Evolutionary conservation across 352 stramenopile genomes (phyloP).

Genomic region (Globisporangium recalcitrans): DNA sequence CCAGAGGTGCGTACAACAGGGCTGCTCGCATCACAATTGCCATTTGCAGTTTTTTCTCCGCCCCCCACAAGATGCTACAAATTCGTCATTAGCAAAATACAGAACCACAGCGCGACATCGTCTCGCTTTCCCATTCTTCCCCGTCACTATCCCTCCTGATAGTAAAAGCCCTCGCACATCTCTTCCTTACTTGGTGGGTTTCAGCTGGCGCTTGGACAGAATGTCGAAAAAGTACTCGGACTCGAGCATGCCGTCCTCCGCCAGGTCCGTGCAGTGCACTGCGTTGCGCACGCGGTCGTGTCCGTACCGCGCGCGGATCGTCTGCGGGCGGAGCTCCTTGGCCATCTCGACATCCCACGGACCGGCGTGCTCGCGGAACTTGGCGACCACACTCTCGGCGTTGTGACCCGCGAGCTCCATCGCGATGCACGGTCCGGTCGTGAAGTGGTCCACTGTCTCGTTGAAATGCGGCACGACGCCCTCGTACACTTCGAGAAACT

Average conservation of each 20-base stretch:
- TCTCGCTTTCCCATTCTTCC: neutral
- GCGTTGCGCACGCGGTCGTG: slow-evolving; percentile 85
- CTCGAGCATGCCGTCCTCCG: slow-evolving; percentile 88
- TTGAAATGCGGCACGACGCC: slow-evolving; percentile 90
- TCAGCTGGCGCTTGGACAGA: slow-evolving; percentile 63
- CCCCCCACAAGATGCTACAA: neutral
- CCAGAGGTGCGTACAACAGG: neutral
- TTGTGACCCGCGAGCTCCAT: slow-evolving; percentile 81
- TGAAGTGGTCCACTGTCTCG: slow-evolving; percentile 88
- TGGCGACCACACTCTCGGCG: slow-evolving; percentile 44
- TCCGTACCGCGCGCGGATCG: slow-evolving; percentile 88
- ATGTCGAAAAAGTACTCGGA: slow-evolving; percentile 93
- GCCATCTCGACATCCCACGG: slow-evolving; percentile 92
- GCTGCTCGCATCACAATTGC: neutral
- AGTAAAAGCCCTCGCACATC: neutral
- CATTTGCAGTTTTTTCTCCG: no score
- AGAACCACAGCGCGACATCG: neutral
- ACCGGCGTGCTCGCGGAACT: slow-evolving; percentile 81
- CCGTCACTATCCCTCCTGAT: neutral
- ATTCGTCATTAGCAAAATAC: neutral
- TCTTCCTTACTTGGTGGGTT: neutral
- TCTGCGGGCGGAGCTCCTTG: slow-evolving; percentile 87
- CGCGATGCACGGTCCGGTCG: slow-evolving; percentile 83
- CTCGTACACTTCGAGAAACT: slow-evolving; percentile 92
- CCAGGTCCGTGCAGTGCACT: slow-evolving; percentile 92